These are phyloP conservation scores for Exserohilum turcica DNA, from an alignment of 2,329 filamentous ascomycete genomes.

Conservation along the genomic window DNA sequence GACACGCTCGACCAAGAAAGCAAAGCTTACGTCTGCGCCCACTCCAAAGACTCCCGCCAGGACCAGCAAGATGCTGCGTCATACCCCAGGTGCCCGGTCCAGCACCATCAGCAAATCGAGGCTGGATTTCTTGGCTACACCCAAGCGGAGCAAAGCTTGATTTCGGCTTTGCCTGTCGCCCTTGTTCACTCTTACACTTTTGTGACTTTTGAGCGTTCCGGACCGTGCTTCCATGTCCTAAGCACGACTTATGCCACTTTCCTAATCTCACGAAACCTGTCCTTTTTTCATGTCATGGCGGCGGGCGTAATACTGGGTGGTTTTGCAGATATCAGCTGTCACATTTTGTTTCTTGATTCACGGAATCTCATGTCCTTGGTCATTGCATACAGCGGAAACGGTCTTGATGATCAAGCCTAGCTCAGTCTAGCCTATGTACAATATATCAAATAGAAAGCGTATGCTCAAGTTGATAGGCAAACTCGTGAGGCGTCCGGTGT, in stretches of 20 bases:
- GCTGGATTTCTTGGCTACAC: conserved; percentile 47
- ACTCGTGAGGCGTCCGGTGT: not conserved
- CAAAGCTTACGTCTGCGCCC: conserved; percentile 29
- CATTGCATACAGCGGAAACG: conserved; percentile 21
- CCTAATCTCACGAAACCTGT: conserved; percentile 6
- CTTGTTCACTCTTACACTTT: not conserved
- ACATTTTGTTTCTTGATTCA: conserved; percentile 16
- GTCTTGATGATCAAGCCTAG: conserved; percentile 18
- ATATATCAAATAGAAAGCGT: conserved; percentile 20
- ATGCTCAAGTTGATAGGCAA: not conserved
- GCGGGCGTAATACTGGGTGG: conserved; percentile 19
- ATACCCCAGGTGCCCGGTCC: conserved; percentile 35
- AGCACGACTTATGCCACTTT: conserved; percentile 11
- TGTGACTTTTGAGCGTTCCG: conserved; percentile 15
- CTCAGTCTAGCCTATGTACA: conserved; percentile 24
- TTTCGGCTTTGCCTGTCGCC: not conserved
- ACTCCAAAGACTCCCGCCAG: conserved; percentile 38
- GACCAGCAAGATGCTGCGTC: conserved; percentile 38
- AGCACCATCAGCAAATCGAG: conserved; percentile 45
- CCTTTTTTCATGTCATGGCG: conserved; percentile 15
- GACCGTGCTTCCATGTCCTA: not conserved
- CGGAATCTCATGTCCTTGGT: conserved; percentile 14
- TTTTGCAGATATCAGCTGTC: conserved; percentile 8
- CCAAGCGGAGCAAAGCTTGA: conserved; percentile 43
- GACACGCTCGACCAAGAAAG: conserved; percentile 43